phyloP scores from a whole-genome alignment of 176 grass and related monocot genomes.

The Elaeis guineensis region DNA sequence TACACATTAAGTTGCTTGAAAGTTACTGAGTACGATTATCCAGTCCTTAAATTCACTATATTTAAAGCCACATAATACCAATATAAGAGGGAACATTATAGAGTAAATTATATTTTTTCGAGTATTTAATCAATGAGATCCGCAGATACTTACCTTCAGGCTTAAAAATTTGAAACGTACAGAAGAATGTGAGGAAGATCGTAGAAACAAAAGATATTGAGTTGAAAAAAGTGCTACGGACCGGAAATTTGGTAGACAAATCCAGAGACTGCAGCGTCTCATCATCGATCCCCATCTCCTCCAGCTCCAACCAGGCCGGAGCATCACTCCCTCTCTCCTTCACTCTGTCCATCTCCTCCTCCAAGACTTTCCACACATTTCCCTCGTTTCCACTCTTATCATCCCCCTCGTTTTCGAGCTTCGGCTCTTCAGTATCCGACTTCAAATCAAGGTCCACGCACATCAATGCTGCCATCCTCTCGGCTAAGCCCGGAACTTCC shows the following conservation, averaged over 20 bases:
- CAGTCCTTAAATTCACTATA: conserved; percentile 3
- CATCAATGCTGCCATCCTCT: conserved; percentile 88
- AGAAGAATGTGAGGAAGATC: too few relatives aligned
- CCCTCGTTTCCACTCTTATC: conserved; percentile 20
- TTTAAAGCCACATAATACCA: not conserved
- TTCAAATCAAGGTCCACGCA: conserved; percentile 67
- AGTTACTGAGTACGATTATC: too few relatives aligned
- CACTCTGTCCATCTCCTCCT: conserved; percentile 43
- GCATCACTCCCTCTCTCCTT: conserved; percentile 41
- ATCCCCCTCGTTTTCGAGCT: conserved; percentile 19
- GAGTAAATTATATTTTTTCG: too few relatives aligned
- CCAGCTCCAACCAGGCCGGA: conserved; percentile 71
- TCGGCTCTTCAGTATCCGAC: conserved; percentile 29
- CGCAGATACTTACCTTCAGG: too few relatives aligned
- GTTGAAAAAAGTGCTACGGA: conserved; percentile 22
- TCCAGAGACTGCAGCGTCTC: conserved; percentile 67
- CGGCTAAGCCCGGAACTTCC: conserved; percentile 72
- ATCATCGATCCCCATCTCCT: conserved; percentile 88
- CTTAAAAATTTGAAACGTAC: too few relatives aligned
- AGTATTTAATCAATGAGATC: too few relatives aligned
- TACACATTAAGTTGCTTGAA: too few relatives aligned
- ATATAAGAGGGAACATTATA: too few relatives aligned
- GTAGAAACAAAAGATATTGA: not conserved
- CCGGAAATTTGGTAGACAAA: conserved; percentile 72
- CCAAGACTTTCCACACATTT: conserved; percentile 50